phyloP scores from a whole-genome alignment of 2,329 filamentous ascomycete species.

The Fusarium brevicatenulatum region DNA sequence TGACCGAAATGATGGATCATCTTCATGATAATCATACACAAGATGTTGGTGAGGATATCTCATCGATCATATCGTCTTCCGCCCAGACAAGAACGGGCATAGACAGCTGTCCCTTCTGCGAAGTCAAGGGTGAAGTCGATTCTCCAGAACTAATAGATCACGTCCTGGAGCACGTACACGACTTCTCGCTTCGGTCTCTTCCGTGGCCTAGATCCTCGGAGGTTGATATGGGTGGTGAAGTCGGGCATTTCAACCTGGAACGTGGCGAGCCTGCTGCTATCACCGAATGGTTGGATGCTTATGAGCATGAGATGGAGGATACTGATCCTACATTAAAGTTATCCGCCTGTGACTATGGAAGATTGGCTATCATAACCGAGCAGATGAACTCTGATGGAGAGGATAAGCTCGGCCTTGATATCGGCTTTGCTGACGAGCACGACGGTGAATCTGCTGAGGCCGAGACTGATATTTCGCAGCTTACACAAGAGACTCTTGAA shows the following conservation, averaged over 20 bases:
- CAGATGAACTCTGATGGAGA: accelerated
- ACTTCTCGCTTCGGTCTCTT: background rate
- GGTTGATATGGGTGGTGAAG: background rate
- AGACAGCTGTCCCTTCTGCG: background rate
- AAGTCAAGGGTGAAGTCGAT: accelerated
- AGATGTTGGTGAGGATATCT: accelerated
- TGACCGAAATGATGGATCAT: background rate
- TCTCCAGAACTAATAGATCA: background rate
- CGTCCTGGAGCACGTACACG: accelerated
- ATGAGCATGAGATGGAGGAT: background rate
- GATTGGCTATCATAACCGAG: accelerated
- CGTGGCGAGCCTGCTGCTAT: accelerated
- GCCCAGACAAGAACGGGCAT: background rate
- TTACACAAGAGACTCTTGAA: accelerated
- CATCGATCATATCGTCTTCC: accelerated
- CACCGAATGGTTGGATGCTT: accelerated
- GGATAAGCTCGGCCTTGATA: background rate
- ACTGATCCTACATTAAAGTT: accelerated
- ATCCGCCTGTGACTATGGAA: accelerated
- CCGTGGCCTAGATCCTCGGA: background rate
- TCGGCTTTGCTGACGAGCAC: background rate
- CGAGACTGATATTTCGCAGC: accelerated
- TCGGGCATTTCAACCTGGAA: accelerated
- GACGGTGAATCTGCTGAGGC: background rate
- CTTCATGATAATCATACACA: background rate